These are phyloP conservation scores for Skeletonema potamos DNA, from an alignment of 108 stramenopile species.

Conservation along the genomic window DNA sequence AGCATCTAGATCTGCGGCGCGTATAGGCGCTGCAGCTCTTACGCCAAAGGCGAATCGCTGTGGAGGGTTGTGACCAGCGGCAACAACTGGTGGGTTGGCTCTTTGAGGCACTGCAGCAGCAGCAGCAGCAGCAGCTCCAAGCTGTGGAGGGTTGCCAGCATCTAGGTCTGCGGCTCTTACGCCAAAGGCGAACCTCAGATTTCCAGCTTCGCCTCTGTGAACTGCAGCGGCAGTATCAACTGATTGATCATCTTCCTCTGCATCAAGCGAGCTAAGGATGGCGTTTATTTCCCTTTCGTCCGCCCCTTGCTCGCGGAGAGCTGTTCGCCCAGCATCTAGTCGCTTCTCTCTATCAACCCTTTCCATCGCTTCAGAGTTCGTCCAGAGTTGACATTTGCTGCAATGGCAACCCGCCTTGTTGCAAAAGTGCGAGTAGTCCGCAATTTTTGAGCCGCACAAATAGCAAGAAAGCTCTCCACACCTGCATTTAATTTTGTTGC, in stretches of 20 bases:
- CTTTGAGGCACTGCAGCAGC: neutral
- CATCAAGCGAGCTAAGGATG: constrained; percentile 9
- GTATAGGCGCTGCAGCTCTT: too few species aligned
- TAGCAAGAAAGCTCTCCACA: constrained; percentile 9
- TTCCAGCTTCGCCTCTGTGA: neutral
- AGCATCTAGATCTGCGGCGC: too few species aligned
- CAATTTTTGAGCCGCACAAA: constrained; percentile 14
- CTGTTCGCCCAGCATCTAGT: constrained; percentile 17
- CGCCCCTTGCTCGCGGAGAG: constrained; percentile 7
- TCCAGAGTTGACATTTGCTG: constrained; percentile 20
- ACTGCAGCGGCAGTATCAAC: neutral
- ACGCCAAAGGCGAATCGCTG: too few species aligned
- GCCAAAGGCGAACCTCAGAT: neutral
- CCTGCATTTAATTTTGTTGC: constrained; percentile 22
- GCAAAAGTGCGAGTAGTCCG: constrained; percentile 24
- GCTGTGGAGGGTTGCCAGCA: too few species aligned
- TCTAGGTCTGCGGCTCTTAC: too few species aligned
- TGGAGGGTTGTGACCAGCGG: neutral
- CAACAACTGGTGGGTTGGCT: neutral
- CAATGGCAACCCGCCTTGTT: neutral
- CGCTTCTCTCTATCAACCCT: constrained; percentile 12
- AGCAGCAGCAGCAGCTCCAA: too few species aligned
- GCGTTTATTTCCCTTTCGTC: constrained; percentile 16
- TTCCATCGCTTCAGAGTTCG: constrained; percentile 8
- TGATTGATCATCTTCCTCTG: neutral